Evolutionary conservation across 1,284 basidiomycete species (phyloP).

Genomic region (Puccinia hordei): DNA sequence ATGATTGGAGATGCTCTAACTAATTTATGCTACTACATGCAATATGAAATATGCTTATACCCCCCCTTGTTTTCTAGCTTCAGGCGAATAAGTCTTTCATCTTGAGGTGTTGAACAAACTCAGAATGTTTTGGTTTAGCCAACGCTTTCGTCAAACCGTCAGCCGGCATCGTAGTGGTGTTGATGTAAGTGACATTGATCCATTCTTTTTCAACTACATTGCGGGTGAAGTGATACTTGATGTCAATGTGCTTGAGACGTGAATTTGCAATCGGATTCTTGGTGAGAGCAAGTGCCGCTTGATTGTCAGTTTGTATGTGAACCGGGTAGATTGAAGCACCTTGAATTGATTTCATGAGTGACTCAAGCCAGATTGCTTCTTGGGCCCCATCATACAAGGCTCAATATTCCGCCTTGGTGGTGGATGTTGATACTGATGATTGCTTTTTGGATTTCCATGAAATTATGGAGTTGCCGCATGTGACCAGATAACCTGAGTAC

Average conservation of each 20-base stretch:
- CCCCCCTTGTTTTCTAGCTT: too few species aligned
- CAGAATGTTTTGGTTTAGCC: too few species aligned
- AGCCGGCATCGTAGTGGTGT: neutral
- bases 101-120: too few species aligned
- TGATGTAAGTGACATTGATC: neutral
- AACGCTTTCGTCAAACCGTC: constrained; percentile 7
- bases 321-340: neutral
- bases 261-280: neutral
- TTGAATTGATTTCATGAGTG: neutral
- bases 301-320: neutral
- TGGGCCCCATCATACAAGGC: constrained; percentile 6
- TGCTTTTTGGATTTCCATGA: constrained; percentile 5
- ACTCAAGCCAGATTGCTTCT: neutral
- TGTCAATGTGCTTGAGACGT: constrained; percentile 5
- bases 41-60: too few species aligned
- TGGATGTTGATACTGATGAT: neutral
- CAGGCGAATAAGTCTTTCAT: too few species aligned
- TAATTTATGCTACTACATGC: too few species aligned
- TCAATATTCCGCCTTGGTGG: constrained; percentile 13
- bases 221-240: constrained; percentile 3
- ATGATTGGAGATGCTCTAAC: too few species aligned
- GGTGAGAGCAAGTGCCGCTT: too few species aligned
- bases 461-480: neutral
- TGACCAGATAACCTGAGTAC: neutral
- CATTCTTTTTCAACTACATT: neutral